phyloP scores from a whole-genome alignment of 139 green algal species.

The Picochlorum sp. region DNA sequence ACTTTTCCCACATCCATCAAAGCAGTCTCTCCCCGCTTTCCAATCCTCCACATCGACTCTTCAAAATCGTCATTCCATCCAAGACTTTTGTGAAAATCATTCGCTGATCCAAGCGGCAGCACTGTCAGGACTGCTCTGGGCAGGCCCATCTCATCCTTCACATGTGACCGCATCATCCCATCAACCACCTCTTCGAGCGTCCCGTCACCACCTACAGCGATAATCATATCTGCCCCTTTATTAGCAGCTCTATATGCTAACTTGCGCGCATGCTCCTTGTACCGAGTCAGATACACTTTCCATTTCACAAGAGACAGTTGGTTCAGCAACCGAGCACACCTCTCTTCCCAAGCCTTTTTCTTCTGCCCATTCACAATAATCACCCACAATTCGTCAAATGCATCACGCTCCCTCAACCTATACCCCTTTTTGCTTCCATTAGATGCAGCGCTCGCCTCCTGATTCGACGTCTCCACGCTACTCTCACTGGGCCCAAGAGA shows the following conservation, averaged over 20 bases:
- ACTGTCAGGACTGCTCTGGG: conserved; percentile 3
- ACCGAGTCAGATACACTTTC: conserved; percentile 8
- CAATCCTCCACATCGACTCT: conserved; percentile 11
- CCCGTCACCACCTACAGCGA: conserved; percentile 6
- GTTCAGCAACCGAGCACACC: conserved; percentile 1
- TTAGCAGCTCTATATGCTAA: conserved; percentile 3
- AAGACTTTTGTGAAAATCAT: conserved; percentile 9
- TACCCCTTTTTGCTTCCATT: background rate
- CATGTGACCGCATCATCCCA: conserved; percentile 7
- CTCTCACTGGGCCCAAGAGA: no score
- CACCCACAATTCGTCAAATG: conserved; percentile 1
- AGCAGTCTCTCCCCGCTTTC: background rate
- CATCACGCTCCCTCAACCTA: background rate
- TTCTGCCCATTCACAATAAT: conserved; percentile 11
- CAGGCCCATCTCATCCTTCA: conserved; percentile 1
- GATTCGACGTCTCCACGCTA: no score
- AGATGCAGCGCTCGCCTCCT: no score
- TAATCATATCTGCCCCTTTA: conserved; percentile 2
- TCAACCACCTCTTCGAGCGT: conserved; percentile 10
- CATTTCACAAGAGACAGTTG: conserved; percentile 8
- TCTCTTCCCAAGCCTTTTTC: conserved; percentile 6
- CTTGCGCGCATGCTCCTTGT: background rate
- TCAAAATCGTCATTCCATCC: conserved; percentile 12
- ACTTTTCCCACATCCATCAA: conserved; percentile 7
- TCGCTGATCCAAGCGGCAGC: conserved; percentile 4